Percentiles rank a stretch among this genome's conserved stretches.
These are phyloP conservation scores for Corymbia citriodora DNA, from an alignment of 441 rosid genomes.

Conservation along the genomic window DNA sequence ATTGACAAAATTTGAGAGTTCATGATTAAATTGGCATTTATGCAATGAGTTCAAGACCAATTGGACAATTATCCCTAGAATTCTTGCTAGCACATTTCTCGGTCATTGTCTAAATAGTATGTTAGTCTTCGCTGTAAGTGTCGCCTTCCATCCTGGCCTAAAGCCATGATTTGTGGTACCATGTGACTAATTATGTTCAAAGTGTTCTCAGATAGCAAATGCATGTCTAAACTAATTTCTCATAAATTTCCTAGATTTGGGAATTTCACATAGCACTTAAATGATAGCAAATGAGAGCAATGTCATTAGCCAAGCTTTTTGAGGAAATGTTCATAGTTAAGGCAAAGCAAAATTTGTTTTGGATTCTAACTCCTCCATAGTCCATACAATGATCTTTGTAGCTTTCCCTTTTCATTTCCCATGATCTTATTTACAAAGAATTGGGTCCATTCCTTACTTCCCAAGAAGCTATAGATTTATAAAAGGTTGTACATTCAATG, in stretches of 20 bases:
- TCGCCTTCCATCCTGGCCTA: not conserved
- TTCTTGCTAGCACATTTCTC: not conserved
- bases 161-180: not conserved
- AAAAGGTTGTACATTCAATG: not conserved
- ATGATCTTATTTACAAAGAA: not conserved
- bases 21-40: no score
- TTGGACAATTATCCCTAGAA: not conserved
- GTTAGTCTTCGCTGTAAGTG: accelerated
- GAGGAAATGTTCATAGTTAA: not conserved
- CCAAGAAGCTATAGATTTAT: not conserved
- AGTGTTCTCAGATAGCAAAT: not conserved
- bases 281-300: not conserved
- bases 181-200: not conserved
- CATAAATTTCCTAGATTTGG: not conserved
- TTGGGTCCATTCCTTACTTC: not conserved
- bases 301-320: not conserved
- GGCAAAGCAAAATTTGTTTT: not conserved
- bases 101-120: accelerated
- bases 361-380: not conserved
- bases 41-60: no score
- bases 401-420: not conserved
- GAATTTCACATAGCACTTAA: not conserved
- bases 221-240: not conserved
- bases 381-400: not conserved
- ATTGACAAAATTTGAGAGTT: not conserved